Evolutionary conservation across 2,329 filamentous ascomycete genomes (phyloP).

Genomic region (Neocucurbitaria cava): DNA sequence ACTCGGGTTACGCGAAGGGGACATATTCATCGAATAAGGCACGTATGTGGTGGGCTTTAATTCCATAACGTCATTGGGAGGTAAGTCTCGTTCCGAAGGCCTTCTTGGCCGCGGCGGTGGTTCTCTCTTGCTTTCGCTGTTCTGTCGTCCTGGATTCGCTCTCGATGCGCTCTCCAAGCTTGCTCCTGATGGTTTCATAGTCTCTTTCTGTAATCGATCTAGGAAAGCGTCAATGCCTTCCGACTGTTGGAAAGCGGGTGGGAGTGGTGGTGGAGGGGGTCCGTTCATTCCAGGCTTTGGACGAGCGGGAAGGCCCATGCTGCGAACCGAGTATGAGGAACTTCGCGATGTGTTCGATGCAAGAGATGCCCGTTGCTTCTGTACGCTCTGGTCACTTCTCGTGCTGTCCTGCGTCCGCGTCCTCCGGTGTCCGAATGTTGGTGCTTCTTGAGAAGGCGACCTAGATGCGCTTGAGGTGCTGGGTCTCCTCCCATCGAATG

Average conservation of each 20-base stretch:
- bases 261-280: constrained; percentile 29
- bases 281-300: constrained; percentile 25
- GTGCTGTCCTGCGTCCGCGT: constrained; percentile 45
- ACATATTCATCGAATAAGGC: constrained; percentile 25
- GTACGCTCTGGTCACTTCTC: constrained; percentile 34
- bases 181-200: constrained; percentile 22
- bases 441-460: constrained; percentile 25
- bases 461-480: constrained; percentile 45
- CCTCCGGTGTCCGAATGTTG: constrained; percentile 43
- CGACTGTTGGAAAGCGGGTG: constrained; percentile 25
- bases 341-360: constrained; percentile 39
- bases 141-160: constrained; percentile 29
- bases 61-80: constrained; percentile 26
- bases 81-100: constrained; percentile 37
- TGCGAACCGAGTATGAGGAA: constrained; percentile 41
- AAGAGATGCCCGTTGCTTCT: constrained; percentile 36
- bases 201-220: constrained; percentile 45
- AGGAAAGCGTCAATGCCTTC: constrained; percentile 50
- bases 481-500: constrained; percentile 62
- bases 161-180: constrained; percentile 24
- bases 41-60: constrained; percentile 24
- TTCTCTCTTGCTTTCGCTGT: constrained; percentile 25
- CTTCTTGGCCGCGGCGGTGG: constrained; percentile 31
- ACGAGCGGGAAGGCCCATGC: constrained; percentile 30
- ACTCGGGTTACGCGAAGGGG: constrained; percentile 34